Evolutionary conservation across 1,139 yeast genomes (phyloP).

Genomic region (Yamadazyma aaseri): DNA sequence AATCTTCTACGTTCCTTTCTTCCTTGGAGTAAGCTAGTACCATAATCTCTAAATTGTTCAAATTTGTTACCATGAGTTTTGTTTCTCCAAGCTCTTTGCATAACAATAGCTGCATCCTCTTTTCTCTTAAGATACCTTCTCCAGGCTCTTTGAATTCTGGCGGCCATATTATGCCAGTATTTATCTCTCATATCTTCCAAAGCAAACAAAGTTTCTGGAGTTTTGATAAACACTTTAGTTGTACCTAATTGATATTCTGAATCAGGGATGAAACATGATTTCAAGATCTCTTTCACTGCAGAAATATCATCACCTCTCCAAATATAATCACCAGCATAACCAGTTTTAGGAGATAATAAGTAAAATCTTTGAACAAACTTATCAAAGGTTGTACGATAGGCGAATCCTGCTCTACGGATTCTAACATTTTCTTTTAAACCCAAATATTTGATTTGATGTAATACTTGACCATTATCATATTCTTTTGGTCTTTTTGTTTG

Average conservation of each 20-base stretch:
- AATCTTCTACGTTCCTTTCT: conserved; percentile 88
- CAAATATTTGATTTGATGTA: conserved; percentile 93
- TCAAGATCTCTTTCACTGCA: conserved; percentile 78
- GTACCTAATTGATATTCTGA: conserved; percentile 91
- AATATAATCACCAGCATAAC: conserved; percentile 97
- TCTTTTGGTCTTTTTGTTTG: conserved; percentile 90
- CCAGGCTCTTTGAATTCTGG: conserved; percentile 96
- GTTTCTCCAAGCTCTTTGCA: conserved; percentile 85
- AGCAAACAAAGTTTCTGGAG: conserved; percentile 95
- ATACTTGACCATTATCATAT: conserved; percentile 83
- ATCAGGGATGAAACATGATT: conserved; percentile 75
- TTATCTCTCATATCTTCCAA: conserved; percentile 95
- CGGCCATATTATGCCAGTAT: conserved; percentile 98
- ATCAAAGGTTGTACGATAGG: conserved; percentile 95
- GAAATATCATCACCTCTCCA: conserved; percentile 87
- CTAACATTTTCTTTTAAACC: conserved; percentile 97
- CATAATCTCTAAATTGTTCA: conserved; percentile 82
- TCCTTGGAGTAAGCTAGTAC: conserved; percentile 65
- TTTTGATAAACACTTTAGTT: conserved; percentile 91
- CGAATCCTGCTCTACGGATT: conserved; percentile 98
- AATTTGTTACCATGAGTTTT: conserved; percentile 78
- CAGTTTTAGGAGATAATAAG: conserved; percentile 80
- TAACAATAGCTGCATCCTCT: conserved; percentile 80
- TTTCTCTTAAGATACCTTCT: conserved; percentile 77
- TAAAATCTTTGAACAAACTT: conserved; percentile 97